Evolutionary conservation across 805 yeast species (phyloP).

Genomic region (Spathaspora arborariae): DNA sequence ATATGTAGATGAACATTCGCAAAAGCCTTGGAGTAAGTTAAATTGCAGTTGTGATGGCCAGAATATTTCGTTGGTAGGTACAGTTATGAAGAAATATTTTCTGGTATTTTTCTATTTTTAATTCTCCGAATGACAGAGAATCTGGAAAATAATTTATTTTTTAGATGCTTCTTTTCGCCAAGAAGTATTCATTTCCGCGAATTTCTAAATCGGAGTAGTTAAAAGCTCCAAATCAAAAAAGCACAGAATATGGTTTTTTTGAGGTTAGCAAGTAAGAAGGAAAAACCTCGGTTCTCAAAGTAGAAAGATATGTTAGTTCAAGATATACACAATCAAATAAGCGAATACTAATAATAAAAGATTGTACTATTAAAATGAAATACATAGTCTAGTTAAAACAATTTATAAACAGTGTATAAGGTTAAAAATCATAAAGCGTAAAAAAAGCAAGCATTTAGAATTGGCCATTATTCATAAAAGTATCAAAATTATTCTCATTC

Average conservation of each 20-base stretch:
- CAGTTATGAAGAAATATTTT: background rate
- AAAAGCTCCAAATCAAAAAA: no score
- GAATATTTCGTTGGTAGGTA: no score
- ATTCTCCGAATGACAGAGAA: background rate
- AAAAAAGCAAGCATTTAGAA: background rate
- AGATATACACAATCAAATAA: background rate
- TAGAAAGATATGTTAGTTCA: background rate
- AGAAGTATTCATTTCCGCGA: background rate
- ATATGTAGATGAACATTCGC: no score
- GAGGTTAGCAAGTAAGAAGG: background rate
- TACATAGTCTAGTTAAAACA: background rate
- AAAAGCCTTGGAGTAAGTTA: no score
- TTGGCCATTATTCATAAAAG: slow-evolving; percentile 2
- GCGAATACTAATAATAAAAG: background rate
- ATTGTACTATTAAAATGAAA: background rate
- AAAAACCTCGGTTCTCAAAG: background rate
- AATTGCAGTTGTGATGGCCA: no score
- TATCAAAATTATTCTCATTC: slow-evolving; percentile 5
- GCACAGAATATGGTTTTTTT: no score
- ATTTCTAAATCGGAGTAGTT: background rate
- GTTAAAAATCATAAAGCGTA: background rate
- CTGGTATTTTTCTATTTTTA: background rate
- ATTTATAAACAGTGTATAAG: background rate
- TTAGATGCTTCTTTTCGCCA: background rate
- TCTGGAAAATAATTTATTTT: background rate